Evolutionary conservation across 2,329 filamentous ascomycete genomes (phyloP).

Genomic region (Alternaria consortialis): DNA sequence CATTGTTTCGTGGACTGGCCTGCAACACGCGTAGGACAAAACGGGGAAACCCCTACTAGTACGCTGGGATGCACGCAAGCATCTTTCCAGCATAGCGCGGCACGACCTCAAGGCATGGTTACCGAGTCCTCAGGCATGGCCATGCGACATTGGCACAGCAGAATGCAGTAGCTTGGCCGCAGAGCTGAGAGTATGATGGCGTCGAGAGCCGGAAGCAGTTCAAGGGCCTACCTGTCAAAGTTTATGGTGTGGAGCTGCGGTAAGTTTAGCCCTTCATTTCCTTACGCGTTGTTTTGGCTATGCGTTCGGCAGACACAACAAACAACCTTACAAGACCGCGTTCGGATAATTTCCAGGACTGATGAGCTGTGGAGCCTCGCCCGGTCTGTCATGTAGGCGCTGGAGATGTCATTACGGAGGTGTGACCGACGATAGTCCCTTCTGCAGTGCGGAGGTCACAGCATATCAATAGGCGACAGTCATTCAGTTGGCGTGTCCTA

Average conservation of each 20-base stretch:
- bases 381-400: conserved; percentile 12
- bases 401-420: conserved; percentile 16
- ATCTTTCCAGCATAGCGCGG: conserved; percentile 40
- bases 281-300: conserved; percentile 49
- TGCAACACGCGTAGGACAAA: conserved; percentile 46
- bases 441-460: conserved; percentile 34
- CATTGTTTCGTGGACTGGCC: conserved; percentile 45
- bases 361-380: conserved; percentile 9
- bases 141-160: conserved; percentile 34
- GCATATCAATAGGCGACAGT: conserved; percentile 35
- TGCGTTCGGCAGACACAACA: conserved; percentile 36
- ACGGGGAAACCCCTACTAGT: conserved; percentile 34
- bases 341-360: conserved; percentile 2
- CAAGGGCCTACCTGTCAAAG: conserved; percentile 41
- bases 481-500: conserved; percentile 32
- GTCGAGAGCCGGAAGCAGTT: conserved; percentile 26
- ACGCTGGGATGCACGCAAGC: conserved; percentile 44
- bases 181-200: conserved; percentile 21
- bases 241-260: conserved; percentile 35
- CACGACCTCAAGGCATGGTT: conserved; percentile 38
- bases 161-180: conserved; percentile 33
- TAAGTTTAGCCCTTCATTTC: conserved; percentile 46
- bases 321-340: conserved; percentile 18
- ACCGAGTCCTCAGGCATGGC: conserved; percentile 30
- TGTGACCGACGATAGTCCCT: conserved; percentile 32